Evolutionary conservation across 768 basidiomycete species (phyloP).

Genomic region (Kwoniella sp.): DNA sequence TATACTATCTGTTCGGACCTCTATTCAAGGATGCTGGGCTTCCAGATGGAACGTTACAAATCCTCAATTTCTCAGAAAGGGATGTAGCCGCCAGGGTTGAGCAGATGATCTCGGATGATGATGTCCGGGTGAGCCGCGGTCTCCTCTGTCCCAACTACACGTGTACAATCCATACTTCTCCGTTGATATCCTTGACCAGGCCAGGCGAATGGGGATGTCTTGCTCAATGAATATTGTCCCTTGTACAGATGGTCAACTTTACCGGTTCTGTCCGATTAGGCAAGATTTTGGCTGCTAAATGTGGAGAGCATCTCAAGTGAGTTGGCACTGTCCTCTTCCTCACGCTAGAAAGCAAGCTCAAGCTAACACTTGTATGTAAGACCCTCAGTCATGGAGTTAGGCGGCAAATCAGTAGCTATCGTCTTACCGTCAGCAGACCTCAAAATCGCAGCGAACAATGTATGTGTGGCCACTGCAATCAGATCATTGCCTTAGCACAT

Average conservation of each 20-base stretch:
- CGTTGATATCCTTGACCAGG: no score
- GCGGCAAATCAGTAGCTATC: constrained; percentile 57
- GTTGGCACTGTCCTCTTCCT: neutral
- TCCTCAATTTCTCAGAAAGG: constrained; percentile 35
- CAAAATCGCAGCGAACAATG: constrained; percentile 61
- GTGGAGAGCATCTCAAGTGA: constrained; percentile 56
- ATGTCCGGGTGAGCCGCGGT: constrained; percentile 38
- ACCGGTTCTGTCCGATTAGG: constrained; percentile 55
- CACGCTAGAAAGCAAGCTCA: no score
- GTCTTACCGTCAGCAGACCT: constrained; percentile 62
- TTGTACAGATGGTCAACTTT: constrained; percentile 59
- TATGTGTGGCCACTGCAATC: no score
- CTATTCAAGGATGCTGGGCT: constrained; percentile 62
- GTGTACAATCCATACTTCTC: no score
- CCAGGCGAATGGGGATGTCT: no score
- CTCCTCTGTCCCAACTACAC: no score
- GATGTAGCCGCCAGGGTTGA: constrained; percentile 35
- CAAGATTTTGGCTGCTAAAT: constrained; percentile 49
- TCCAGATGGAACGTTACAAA: constrained; percentile 65
- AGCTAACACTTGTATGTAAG: constrained; percentile 22
- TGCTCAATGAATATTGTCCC: no score
- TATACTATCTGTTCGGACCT: constrained; percentile 52
- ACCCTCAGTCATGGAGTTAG: constrained; percentile 55
- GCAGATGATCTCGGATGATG: constrained; percentile 36
- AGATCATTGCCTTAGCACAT: no score